These are phyloP conservation scores for Magnusiomyces sp. DNA, from an alignment of 1,139 yeast species.

Conservation along the genomic window DNA sequence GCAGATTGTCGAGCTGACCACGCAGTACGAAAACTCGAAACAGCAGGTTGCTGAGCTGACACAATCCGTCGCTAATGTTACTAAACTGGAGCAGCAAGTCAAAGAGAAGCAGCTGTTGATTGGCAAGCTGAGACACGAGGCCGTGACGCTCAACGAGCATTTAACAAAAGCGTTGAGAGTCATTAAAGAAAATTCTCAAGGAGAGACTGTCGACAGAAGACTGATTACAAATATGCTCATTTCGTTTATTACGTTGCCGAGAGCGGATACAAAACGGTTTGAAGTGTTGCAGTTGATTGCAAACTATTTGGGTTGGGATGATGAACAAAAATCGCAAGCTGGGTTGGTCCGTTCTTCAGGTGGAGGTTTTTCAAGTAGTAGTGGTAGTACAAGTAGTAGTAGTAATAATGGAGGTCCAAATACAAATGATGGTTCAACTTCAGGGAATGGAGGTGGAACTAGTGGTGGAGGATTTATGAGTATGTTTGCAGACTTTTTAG, in stretches of 20 bases:
- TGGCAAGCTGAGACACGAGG: slow-evolving; percentile 91
- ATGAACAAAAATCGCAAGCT: slow-evolving; percentile 69
- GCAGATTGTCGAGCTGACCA: background rate
- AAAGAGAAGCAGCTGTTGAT: slow-evolving; percentile 72
- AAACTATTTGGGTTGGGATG: slow-evolving; percentile 83
- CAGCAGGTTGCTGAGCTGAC: background rate
- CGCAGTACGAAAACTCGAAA: background rate
- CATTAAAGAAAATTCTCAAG: slow-evolving; percentile 64
- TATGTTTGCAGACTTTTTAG: slow-evolving; percentile 82
- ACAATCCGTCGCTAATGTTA: slow-evolving; percentile 4
- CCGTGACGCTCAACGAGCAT: slow-evolving; percentile 90
- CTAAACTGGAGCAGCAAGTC: slow-evolving; percentile 41
- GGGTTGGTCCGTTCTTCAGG: slow-evolving; percentile 48
- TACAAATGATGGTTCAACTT: background rate
- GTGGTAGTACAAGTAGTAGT: too few relatives aligned
- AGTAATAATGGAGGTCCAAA: slow-evolving; percentile 4
- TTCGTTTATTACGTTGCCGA: slow-evolving; percentile 76
- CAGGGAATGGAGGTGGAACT: slow-evolving; percentile 15
- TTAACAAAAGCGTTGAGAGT: slow-evolving; percentile 80
- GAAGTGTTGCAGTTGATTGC: slow-evolving; percentile 83
- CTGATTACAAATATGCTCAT: slow-evolving; percentile 77
- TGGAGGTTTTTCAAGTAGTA: slow-evolving; percentile 6
- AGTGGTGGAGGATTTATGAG: slow-evolving; percentile 60
- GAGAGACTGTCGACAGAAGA: slow-evolving; percentile 78
- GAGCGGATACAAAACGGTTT: slow-evolving; percentile 90